Conservation (phyloP, 2,329 filamentous ascomycete genomes). For the Orbilia oligospora region DNA sequence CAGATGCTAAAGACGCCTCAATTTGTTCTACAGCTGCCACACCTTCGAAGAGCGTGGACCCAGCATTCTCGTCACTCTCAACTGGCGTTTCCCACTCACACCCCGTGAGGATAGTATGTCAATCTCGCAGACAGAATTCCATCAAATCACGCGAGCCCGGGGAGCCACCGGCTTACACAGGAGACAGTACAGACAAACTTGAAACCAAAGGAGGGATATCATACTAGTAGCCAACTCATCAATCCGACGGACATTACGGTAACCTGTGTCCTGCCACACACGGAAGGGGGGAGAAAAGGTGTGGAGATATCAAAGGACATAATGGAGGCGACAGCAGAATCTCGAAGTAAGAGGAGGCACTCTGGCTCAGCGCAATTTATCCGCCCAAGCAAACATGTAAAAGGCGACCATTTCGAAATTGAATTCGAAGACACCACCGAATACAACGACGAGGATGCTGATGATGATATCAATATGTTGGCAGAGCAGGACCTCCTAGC, state of each 20-base stretch:
- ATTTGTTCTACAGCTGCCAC: neutral
- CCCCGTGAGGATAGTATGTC: neutral
- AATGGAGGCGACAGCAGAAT: constrained; percentile 62
- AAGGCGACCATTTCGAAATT: constrained; percentile 61
- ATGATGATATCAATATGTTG: constrained; percentile 57
- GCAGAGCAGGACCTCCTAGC: constrained; percentile 60
- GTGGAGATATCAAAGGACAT: constrained; percentile 30
- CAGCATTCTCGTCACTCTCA: neutral
- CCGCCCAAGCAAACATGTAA: constrained; percentile 63
- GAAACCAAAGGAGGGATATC: neutral
- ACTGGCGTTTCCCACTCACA: neutral
- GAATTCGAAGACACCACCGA: constrained; percentile 54
- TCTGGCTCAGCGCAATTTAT: constrained; percentile 62
- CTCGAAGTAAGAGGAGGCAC: constrained; percentile 63
- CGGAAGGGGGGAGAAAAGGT: constrained; percentile 10
- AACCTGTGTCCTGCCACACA: constrained; percentile 8
- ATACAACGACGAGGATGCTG: constrained; percentile 61
- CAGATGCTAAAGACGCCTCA: neutral
- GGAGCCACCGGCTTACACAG: neutral
- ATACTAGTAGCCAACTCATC: neutral
- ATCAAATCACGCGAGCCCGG: neutral
- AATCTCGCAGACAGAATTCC: neutral
- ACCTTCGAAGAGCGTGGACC: constrained; percentile 10
- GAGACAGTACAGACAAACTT: neutral
- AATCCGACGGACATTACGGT: neutral